phyloP scores from a whole-genome alignment of 495 filamentous ascomycete species.

The Penicillium crystallinum region DNA sequence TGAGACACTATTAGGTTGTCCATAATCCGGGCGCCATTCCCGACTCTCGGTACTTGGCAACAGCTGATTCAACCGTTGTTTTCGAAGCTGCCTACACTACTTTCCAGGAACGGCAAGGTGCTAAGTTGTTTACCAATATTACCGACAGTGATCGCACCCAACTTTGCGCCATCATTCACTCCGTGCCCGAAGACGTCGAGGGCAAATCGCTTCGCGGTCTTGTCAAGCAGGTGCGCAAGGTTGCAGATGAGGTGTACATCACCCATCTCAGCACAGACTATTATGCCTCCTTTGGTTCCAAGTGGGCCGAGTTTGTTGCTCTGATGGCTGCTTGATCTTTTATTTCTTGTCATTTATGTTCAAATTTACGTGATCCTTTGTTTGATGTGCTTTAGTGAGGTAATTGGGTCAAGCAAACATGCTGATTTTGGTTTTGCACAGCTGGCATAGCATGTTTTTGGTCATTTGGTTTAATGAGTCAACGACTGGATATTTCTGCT shows the following conservation, averaged over 20 bases:
- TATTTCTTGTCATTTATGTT: not conserved
- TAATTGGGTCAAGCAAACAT: not conserved
- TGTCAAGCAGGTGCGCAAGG: slow-evolving; percentile 31
- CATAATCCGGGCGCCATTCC: slow-evolving; percentile 47
- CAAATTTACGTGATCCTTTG: not conserved
- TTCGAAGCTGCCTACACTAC: slow-evolving; percentile 43
- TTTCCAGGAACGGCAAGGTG: slow-evolving; percentile 32
- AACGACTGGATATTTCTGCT: not conserved
- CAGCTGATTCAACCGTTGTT: slow-evolving; percentile 42
- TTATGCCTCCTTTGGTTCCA: slow-evolving; percentile 40
- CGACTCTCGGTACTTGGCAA: slow-evolving; percentile 38
- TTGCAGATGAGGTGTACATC: slow-evolving; percentile 41
- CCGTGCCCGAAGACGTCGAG: slow-evolving; percentile 30
- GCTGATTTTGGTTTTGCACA: not conserved
- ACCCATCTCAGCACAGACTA: slow-evolving; percentile 40
- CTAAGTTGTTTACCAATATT: slow-evolving; percentile 31
- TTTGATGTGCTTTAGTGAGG: not conserved
- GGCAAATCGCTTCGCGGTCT: slow-evolving; percentile 28
- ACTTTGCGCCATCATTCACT: slow-evolving; percentile 41
- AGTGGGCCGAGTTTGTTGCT: slow-evolving; percentile 41
- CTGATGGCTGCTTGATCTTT: slow-evolving; percentile 29
- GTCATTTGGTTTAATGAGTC: not conserved
- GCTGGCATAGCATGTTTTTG: not conserved
- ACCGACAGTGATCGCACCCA: slow-evolving; percentile 30
- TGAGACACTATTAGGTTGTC: slow-evolving; percentile 32